Evolutionary conservation across 1,284 basidiomycete genomes (phyloP).

Genomic region (Irpex rosettiformis): DNA sequence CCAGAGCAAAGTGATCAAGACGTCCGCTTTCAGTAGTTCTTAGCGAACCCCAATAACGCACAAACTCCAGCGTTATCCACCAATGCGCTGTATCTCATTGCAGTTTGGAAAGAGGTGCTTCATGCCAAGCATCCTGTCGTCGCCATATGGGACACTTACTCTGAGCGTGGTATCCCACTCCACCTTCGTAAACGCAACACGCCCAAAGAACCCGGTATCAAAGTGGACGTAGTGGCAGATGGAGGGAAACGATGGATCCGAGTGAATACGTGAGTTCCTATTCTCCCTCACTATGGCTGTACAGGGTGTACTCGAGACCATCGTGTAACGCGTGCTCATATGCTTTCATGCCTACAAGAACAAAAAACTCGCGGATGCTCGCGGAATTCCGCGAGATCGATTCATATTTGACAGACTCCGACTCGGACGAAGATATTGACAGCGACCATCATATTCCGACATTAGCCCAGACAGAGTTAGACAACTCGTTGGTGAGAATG

Average conservation of each 20-base stretch:
- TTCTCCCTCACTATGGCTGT: neutral
- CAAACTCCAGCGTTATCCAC: conserved; percentile 53
- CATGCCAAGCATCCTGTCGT: conserved; percentile 54
- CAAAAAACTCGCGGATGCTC: conserved; percentile 71
- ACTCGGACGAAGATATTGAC: conserved; percentile 33
- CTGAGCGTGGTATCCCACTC: conserved; percentile 19
- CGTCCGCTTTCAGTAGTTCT: conserved; percentile 49
- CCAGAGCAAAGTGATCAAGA: neutral
- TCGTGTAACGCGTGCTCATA: conserved; percentile 1
- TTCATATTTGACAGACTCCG: conserved; percentile 72
- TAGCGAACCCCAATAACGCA: conserved; percentile 41
- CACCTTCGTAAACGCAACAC: conserved; percentile 20
- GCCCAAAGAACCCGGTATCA: conserved; percentile 45
- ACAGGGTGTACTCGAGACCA: neutral
- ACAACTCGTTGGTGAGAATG: conserved; percentile 70
- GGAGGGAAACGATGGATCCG: conserved; percentile 74
- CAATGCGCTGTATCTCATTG: conserved; percentile 72
- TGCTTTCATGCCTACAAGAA: conserved; percentile 36
- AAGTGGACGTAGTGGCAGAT: conserved; percentile 78
- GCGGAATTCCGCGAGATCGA: conserved; percentile 81
- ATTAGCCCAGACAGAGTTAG: conserved; percentile 50
- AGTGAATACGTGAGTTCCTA: conserved; percentile 73
- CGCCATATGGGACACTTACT: conserved; percentile 56
- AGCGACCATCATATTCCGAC: conserved; percentile 22
- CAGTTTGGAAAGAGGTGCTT: conserved; percentile 75